A percentile compares a stretch with the other conserved stretches of the same genome.
Conservation (phyloP, 768 basidiomycete species). For the Tricholomella constricta region DNA sequence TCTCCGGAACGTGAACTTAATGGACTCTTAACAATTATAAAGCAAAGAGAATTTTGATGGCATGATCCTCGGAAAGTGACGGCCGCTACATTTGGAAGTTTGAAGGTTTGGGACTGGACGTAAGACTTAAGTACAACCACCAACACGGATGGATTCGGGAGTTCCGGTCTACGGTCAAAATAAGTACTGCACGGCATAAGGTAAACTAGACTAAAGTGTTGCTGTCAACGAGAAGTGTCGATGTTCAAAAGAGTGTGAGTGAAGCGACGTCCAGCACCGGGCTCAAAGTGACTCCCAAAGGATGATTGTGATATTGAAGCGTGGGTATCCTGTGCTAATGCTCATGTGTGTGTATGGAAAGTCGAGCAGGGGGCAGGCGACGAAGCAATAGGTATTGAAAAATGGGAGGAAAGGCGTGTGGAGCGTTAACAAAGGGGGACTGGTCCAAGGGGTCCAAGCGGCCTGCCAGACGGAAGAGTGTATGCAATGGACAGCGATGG, state of each 20-base stretch:
- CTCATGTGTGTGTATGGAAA: slow-evolving; percentile 9
- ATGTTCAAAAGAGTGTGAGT: slow-evolving; percentile 12
- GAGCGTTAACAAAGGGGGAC: slow-evolving; percentile 4
- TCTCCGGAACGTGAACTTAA: no score
- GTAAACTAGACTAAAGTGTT: slow-evolving; percentile 1
- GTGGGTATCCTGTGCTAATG: slow-evolving; percentile 25
- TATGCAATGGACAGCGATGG: slow-evolving; percentile 20
- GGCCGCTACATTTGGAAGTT: no score
- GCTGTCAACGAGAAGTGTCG: background rate
- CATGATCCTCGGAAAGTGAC: no score
- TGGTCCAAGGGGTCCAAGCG: slow-evolving; percentile 15
- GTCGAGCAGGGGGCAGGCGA: slow-evolving; percentile 1
- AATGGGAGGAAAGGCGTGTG: background rate
- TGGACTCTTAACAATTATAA: no score
- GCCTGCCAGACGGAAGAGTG: slow-evolving; percentile 11
- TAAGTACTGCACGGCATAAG: slow-evolving; percentile 4
- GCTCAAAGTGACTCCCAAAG: slow-evolving; percentile 1
- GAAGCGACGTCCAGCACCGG: slow-evolving; percentile 1
- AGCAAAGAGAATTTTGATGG: no score
- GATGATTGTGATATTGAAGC: slow-evolving; percentile 9
- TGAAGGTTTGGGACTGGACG: no score
- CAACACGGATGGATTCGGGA: background rate
- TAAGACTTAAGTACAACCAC: background rate
- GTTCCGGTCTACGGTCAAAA: slow-evolving; percentile 18
- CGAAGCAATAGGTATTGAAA: slow-evolving; percentile 6